These are phyloP conservation scores for Solanum pimpinellifolium DNA, from an alignment of 257 asterid genomes.

Conservation along the genomic window DNA sequence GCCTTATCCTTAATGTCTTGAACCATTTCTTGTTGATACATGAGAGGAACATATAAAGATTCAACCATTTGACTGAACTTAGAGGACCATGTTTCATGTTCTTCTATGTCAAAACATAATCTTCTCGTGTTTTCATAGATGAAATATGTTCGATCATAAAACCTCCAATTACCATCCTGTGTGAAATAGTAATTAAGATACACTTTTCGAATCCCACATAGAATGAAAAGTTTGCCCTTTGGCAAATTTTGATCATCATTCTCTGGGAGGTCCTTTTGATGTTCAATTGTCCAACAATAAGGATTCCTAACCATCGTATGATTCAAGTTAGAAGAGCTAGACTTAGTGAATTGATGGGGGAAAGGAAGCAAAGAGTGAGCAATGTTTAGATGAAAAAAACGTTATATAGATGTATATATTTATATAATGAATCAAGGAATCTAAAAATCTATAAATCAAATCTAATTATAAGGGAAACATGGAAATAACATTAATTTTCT, in stretches of 20 bases:
- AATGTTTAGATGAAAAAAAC: neutral
- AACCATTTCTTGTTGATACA: neutral
- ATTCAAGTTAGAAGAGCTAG: neutral
- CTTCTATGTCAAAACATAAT: neutral
- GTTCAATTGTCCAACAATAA: neutral
- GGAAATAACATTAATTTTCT: neutral
- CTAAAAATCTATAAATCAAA: neutral
- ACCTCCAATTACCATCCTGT: neutral
- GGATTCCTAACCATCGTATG: neutral
- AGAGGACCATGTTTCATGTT: neutral
- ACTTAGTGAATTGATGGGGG: neutral
- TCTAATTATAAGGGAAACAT: neutral
- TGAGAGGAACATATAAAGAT: neutral
- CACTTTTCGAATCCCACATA: neutral
- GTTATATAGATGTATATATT: neutral
- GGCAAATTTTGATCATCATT: neutral
- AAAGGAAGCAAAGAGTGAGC: neutral
- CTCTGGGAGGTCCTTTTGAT: neutral
- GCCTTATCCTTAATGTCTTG: too few species aligned
- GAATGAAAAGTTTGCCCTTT: neutral
- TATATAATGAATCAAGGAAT: too few species aligned
- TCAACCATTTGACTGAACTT: neutral
- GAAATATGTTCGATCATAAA: neutral
- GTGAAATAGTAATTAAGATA: neutral
- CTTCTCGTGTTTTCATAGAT: neutral